Conservation (phyloP, 1,284 basidiomycete genomes). For the Neonothopanus nambi region DNA sequence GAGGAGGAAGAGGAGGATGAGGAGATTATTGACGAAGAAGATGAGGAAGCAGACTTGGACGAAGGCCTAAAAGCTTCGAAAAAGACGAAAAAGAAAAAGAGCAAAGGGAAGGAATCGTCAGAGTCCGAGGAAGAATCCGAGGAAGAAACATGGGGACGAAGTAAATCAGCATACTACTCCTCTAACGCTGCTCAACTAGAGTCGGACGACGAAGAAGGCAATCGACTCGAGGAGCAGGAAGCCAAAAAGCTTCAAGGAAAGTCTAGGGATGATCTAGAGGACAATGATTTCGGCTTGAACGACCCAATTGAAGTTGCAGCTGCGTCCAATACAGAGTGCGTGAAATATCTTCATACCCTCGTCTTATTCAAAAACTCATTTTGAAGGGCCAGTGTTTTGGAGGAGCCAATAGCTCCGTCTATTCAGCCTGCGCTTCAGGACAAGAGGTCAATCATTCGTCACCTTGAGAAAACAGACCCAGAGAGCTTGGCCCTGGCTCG, state of each 20-base stretch:
- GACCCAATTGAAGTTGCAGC: constrained; percentile 52
- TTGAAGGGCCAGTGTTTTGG: constrained; percentile 32
- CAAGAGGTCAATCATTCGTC: constrained; percentile 64
- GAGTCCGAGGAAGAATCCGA: constrained; percentile 48
- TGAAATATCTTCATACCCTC: constrained; percentile 18
- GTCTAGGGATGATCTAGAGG: constrained; percentile 68
- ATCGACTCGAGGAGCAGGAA: constrained; percentile 88
- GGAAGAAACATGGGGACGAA: constrained; percentile 81
- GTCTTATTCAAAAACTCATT: constrained; percentile 5
- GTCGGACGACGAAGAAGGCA: constrained; percentile 83
- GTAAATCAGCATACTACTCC: constrained; percentile 80
- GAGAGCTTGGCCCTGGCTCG: constrained; percentile 75
- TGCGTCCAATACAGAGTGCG: constrained; percentile 43
- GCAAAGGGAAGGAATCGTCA: constrained; percentile 36
- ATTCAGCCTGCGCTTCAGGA: constrained; percentile 49
- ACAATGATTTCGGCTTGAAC: constrained; percentile 85
- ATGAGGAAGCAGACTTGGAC: constrained; percentile 43
- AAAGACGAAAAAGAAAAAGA: constrained; percentile 20
- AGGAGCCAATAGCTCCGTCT: constrained; percentile 33
- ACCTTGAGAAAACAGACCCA: constrained; percentile 80
- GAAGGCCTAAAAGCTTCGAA: constrained; percentile 21
- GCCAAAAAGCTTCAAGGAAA: constrained; percentile 80
- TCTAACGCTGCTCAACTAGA: constrained; percentile 80
- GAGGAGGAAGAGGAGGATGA: constrained; percentile 48
- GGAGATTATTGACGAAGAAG: constrained; percentile 40